Evolutionary conservation across 2,329 filamentous ascomycete species (phyloP).

Genomic region (Cephalotrichum gorgonifer): DNA sequence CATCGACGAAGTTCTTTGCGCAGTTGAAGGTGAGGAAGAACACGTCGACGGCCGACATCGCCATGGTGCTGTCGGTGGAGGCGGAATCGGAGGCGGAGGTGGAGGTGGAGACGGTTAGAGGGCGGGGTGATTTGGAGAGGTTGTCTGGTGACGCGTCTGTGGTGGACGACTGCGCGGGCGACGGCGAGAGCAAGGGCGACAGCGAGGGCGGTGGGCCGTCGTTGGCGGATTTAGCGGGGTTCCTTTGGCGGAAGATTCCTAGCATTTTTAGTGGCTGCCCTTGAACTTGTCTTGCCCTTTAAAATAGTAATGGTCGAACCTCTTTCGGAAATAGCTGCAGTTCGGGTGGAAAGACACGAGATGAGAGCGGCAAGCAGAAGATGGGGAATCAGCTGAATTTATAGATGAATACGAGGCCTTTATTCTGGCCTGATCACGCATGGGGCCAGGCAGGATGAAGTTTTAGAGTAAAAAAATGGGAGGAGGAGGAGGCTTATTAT

Average conservation of each 20-base stretch:
- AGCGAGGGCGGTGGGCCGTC: not conserved
- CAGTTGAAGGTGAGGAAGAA: slow-evolving; percentile 89
- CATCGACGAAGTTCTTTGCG: slow-evolving; percentile 60
- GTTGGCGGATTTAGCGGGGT: not conserved
- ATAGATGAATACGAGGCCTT: not conserved
- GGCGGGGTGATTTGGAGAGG: not conserved
- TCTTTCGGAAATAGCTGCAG: not conserved
- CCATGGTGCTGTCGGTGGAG: slow-evolving; percentile 9
- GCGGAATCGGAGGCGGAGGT: not conserved
- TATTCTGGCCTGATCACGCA: not conserved
- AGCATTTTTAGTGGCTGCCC: not conserved
- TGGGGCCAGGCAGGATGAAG: no score
- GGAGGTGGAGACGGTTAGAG: not conserved
- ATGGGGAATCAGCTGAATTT: not conserved
- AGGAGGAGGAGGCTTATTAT: not conserved
- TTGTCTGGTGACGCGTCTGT: not conserved
- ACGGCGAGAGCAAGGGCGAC: no score
- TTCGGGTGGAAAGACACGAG: not conserved
- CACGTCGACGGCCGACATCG: slow-evolving; percentile 46
- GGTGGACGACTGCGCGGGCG: no score
- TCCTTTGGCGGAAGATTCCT: slow-evolving; percentile 3
- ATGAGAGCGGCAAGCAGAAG: not conserved
- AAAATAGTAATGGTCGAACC: not conserved
- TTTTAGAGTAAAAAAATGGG: no score
- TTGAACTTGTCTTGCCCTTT: not conserved